Evolutionary conservation across 495 filamentous ascomycete species (phyloP), one percentile per base, ranked within the genome.

Genomic region (Lasiosphaeria miniovina): DNA sequence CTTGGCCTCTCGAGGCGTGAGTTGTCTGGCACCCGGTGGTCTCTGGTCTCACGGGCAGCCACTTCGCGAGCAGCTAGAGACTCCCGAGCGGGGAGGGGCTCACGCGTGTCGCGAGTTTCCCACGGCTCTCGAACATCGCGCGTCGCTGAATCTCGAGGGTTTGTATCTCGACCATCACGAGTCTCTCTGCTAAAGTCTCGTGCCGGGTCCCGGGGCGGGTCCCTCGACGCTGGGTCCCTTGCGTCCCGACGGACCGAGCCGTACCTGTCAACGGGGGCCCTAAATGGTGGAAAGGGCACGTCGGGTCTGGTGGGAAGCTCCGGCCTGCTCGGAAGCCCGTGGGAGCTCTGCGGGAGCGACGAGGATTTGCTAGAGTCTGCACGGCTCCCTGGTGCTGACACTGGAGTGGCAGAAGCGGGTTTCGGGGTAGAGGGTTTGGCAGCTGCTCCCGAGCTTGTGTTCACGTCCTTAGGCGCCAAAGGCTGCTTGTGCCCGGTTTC

Each of bases 241-340:
- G 67, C 54, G 53, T 72, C 61, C 58, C 72, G 61, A 49, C 74
- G 53, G 24, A 64, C 66, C 9, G 69, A 73, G 8, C 67, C 67
- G 59, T 74, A 77, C 33, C 74, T 72, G 43, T 11, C 12, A 34
- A 75, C 74, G 35, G 71, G 67, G 14, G 66, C 65, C 52, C 74
- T 70, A 33, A 69, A 70, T 6, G 63, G 69, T 5, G 76, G 71
- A 24, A 77, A 67, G 0, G 77, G 70, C 24, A 78, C 70, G 60
- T 79, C 74, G 6, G 78, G 78, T 55, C 77, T 70, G 52, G 61
- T 77, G 33, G 78, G 78, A 2, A 80, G 64, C 36, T 71, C 63
- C 15, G 70, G 70, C n/a, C 70, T 71, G 58, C 59, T 74, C 7
- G 71, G 70, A 38, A 76, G 77, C 0, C 68, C 67, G 35, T 68